A percentile compares a stretch with the other conserved stretches of the same genome.
These are phyloP conservation scores for grape (Vitis vinifera) DNA, from an alignment of 164 flowering plant genomes.

Conservation along the genomic window DNA sequence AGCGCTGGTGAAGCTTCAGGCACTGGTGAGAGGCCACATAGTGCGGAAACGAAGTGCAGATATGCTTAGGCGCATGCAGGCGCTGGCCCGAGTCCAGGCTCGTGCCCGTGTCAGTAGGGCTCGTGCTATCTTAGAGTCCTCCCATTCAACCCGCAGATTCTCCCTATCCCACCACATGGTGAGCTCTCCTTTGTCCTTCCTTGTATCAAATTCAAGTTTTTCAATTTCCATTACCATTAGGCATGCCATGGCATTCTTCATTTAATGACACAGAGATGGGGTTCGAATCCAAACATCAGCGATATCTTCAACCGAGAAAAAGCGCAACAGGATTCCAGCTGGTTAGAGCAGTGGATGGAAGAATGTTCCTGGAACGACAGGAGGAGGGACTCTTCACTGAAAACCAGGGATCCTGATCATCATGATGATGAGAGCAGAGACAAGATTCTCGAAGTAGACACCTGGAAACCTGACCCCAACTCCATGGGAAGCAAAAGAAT, in stretches of 20 bases:
- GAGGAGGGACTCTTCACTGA: conserved; percentile 15
- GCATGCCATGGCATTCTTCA: neutral
- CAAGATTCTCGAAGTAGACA: conserved; percentile 79
- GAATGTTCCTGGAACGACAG: conserved; percentile 29
- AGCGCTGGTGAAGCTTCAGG: conserved; percentile 90
- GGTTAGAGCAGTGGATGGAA: conserved; percentile 62
- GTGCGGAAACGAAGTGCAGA: conserved; percentile 77
- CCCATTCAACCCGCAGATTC: conserved; percentile 27
- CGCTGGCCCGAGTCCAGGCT: conserved; percentile 77
- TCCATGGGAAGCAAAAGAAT: conserved; percentile 23
- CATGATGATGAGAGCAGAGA: conserved; percentile 47
- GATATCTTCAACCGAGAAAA: conserved; percentile 21
- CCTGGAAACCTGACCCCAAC: conserved; percentile 60
- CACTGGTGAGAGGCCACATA: conserved; percentile 85
- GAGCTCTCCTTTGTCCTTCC: conserved; percentile 9
- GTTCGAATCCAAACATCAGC: conserved; percentile 38
- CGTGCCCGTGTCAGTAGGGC: conserved; percentile 67
- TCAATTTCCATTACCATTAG: neutral
- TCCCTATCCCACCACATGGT: conserved; percentile 31
- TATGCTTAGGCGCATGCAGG: conserved; percentile 79
- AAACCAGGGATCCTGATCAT: conserved; percentile 21
- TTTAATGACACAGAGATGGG: conserved; percentile 39
- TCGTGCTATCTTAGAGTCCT: conserved; percentile 25
- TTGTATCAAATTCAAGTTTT: too few species aligned
- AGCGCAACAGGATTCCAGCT: conserved; percentile 26